Conservation (phyloP, 257 asterid genomes). For the Ilex aquifolium region DNA sequence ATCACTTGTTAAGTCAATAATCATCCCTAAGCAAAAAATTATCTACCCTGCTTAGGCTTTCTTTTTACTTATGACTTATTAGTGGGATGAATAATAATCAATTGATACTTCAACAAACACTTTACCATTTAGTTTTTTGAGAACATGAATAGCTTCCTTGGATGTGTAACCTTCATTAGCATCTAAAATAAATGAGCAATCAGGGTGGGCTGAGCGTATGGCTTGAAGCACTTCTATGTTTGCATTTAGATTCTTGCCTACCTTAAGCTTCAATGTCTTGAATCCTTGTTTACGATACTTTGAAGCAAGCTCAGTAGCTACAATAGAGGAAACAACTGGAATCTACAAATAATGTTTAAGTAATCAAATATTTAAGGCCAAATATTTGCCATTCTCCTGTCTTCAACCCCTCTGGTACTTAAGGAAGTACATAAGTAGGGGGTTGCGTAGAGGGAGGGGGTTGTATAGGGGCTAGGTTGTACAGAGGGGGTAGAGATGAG, state of each 20-base stretch:
- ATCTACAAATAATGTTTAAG: conserved; percentile 33
- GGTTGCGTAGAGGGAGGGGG: too few species aligned
- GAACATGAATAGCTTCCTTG: conserved; percentile 75
- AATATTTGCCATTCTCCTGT: too few species aligned
- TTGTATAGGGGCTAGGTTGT: too few species aligned
- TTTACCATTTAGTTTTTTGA: conserved; percentile 66
- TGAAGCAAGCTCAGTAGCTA: conserved; percentile 79
- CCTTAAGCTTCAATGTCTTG: conserved; percentile 79
- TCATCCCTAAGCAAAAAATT: too few species aligned
- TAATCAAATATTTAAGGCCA: background rate
- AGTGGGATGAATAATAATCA: background rate
- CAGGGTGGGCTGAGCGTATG: conserved; percentile 68
- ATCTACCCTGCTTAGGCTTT: too few species aligned
- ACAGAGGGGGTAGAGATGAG: too few species aligned
- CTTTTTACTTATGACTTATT: background rate
- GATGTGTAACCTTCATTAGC: conserved; percentile 89
- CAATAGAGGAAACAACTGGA: conserved; percentile 72
- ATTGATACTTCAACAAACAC: background rate
- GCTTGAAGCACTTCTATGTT: conserved; percentile 85
- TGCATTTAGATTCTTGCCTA: conserved; percentile 59
- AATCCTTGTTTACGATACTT: conserved; percentile 59
- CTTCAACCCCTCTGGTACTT: background rate
- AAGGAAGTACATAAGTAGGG: too few species aligned
- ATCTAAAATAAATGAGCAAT: conserved; percentile 75
- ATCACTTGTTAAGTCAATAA: too few species aligned